Evolutionary conservation across 2,329 filamentous ascomycete genomes (phyloP), one percentile per base, ranked within the genome.

Genomic region (Esteya vermicola): DNA sequence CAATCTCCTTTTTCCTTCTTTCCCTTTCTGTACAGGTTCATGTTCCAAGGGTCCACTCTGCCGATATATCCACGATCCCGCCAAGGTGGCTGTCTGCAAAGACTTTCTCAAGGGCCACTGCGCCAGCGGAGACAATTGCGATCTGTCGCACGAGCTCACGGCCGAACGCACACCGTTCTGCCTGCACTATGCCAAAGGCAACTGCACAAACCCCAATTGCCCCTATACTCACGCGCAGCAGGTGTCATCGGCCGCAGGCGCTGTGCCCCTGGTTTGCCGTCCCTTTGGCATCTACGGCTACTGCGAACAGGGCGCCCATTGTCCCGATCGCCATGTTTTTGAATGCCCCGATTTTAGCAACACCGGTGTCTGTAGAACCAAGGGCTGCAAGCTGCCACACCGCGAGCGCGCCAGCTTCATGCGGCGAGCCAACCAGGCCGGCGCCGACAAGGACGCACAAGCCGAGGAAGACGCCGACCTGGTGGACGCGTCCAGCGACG

Each of bases 321-420:
- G 91, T 61, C 61, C 74, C 44, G 77, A 91, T 47, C 81, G 86
- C 45, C 91, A 98, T 64, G 81, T 89, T 43, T 81, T 81, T 61
- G 89, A 96, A 60, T 96, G 91, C 60, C 89, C 91, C 46, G 83
- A 93, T 57, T 95, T 93, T 66, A 84, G 85, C 70, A 93, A 94
- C 62, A 85, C 75, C 45, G 89, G 89, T 52, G 67, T 69, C 46
- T 98, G 91, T 73, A 78, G 77, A 57, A 77, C 73, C 57, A 77
- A 79, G 60, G 78, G 79, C 49, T 96, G 89, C 67, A 82, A 81
- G 56, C 72, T 94, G 40, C 81, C 78, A 44, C 91, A 98, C 62
- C 76, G 89, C 56, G 84, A 91, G 63, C 78, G 84, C 61, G 86
- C 86, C 56, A 86, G 83, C 66, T 67, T 79, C 55, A 70, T 80